Base-by-base conservation (phyloP, 2,329 filamentous ascomycete genomes). In the Fusarium sp. region DNA sequence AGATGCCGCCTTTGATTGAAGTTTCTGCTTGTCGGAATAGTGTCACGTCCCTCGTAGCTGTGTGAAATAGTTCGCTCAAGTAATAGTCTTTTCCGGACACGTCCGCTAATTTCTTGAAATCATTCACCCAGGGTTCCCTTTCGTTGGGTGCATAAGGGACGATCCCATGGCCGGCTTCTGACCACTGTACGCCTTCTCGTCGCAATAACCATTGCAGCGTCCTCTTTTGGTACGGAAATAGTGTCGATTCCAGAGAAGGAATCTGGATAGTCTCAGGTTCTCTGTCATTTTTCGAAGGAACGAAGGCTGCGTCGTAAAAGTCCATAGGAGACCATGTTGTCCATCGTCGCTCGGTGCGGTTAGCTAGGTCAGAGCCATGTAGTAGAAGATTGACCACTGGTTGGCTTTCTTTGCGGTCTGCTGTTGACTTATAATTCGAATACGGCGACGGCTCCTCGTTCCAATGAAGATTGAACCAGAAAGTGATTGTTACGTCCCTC, bases 221-320 rank as follows among this genome's bases (percentile, higher is more conserved):
- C 56, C 89, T 79, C 51, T 85, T 84, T 72, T 93, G 91, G 57
- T 92, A 93, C 0, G 89, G 89, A 70, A 87, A 93, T 0, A 93
- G 75, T 0, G 75, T 77, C 1, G 85, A 80, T 39, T 76, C 76
- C 46, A 82, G 77, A 23, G 73, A 75, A 0, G 78, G 75, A 6
- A 85, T 71, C 3, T 75, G 33, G 32, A 85, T 76, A 0, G 75
- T 72, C 2, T 71, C 66, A 1, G 79, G 54, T 4, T 71, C 64
- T 14, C 70, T 55, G 48, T 82, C 78, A 6, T 76, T 68, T n/a
- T 76, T 77, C 10, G 77, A 62, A 1, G 90, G 87, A 2, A 88
- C 81, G 68, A 87, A 83, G 2, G 90, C 87, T 14, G 85, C 85
- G 48, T 89, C 82, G 67, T 93, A 93, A 70, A 93, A 93, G 53